These are phyloP conservation scores for Scutellaria galericulata DNA, from an alignment of 257 asterid genomes.

Conservation along the genomic window DNA sequence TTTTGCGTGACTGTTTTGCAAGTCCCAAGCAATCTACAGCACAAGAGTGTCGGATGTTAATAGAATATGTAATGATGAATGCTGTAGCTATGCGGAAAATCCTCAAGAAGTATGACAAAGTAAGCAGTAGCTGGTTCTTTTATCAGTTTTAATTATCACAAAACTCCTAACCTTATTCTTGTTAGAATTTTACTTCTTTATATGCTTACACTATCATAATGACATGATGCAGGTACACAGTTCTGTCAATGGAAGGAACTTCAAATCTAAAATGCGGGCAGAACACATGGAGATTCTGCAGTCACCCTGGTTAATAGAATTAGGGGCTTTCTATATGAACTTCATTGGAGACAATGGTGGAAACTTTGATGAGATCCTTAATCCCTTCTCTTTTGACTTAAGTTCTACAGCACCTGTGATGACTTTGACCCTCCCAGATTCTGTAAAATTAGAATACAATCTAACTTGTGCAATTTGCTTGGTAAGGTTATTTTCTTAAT, in stretches of 20 bases:
- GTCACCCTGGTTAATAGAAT: conserved; percentile 84
- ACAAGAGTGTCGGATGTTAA: conserved; percentile 64
- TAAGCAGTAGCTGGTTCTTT: conserved; percentile 31
- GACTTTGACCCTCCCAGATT: conserved; percentile 67
- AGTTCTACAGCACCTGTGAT: conserved; percentile 52
- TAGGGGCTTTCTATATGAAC: conserved; percentile 78
- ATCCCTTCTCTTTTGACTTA: conserved; percentile 61
- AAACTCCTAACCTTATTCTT: background rate
- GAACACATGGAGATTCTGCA: conserved; percentile 76
- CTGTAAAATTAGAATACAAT: conserved; percentile 60
- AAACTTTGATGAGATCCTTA: conserved; percentile 37
- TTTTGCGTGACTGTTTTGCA: conserved; percentile 58
- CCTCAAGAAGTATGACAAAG: conserved; percentile 92
- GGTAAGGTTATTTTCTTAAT: conserved; percentile 49
- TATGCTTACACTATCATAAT: conserved; percentile 14
- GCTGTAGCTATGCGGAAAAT: conserved; percentile 87
- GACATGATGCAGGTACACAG: conserved; percentile 62
- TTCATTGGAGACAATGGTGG: conserved; percentile 47
- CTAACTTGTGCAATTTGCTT: conserved; percentile 87
- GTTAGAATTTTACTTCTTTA: background rate
- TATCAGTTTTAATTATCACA: background rate
- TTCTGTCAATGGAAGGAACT: conserved; percentile 73
- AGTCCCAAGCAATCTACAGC: conserved; percentile 59
- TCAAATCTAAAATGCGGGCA: conserved; percentile 69
- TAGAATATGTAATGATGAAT: conserved; percentile 78